Conservation (phyloP, 441 rosid species). For the Erodium texanum region DNA sequence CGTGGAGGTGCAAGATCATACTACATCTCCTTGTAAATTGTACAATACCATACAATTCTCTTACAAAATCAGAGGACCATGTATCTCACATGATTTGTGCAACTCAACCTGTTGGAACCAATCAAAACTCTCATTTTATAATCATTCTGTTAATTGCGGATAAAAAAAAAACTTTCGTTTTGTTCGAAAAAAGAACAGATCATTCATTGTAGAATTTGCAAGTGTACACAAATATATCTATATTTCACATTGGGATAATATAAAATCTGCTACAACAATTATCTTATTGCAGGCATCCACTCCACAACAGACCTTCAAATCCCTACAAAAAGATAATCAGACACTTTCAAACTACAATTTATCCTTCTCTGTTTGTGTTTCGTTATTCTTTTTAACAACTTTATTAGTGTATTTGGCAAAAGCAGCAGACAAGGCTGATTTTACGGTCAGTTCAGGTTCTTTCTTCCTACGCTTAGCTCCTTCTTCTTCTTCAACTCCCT, state of each 20-base stretch:
- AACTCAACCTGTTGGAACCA: too few species aligned
- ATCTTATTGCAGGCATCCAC: neutral
- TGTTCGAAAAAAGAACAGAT: too few species aligned
- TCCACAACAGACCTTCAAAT: neutral
- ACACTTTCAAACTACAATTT: too few species aligned
- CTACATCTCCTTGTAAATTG: too few species aligned
- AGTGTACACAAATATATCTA: neutral
- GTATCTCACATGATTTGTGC: too few species aligned
- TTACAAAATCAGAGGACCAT: too few species aligned
- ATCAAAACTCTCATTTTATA: too few species aligned
- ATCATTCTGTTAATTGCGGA: too few species aligned
- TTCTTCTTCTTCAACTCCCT: constrained; percentile 34
- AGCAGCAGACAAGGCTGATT: constrained; percentile 70
- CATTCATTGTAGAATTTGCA: too few species aligned
- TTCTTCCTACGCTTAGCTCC: constrained; percentile 43
- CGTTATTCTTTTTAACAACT: constrained; percentile 31
- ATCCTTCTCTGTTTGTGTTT: constrained; percentile 23
- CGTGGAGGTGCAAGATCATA: too few species aligned
- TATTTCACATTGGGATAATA: neutral
- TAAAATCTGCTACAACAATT: neutral
- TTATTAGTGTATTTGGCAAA: constrained; percentile 55
- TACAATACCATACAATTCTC: too few species aligned
- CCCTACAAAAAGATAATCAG: neutral
- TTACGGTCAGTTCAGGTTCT: constrained; percentile 54
- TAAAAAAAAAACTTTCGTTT: too few species aligned